Percentiles rank a stretch among this genome's conserved stretches.
Conservation (phyloP, 108 stramenopile genomes). For the Skeletonema costatum region DNA sequence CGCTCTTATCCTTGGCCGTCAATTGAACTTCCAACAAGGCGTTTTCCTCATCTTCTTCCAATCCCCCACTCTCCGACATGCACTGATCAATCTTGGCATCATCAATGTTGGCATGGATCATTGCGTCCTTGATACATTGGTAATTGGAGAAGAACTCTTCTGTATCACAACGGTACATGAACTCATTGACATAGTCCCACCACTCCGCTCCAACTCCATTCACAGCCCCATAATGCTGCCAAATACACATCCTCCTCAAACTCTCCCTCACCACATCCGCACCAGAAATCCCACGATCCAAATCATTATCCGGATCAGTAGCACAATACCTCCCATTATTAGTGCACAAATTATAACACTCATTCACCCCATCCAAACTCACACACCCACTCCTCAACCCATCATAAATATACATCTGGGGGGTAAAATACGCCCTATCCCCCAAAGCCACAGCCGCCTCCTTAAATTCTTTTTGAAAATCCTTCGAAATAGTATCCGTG, state of each 20-base stretch:
- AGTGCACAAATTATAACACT: slow-evolving; percentile 87
- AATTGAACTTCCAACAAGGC: slow-evolving; percentile 77
- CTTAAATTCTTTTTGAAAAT: slow-evolving; percentile 82
- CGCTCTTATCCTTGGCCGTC: slow-evolving; percentile 45
- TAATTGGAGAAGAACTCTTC: slow-evolving; percentile 65
- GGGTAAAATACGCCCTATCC: slow-evolving; percentile 82
- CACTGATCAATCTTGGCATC: slow-evolving; percentile 69
- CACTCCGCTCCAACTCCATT: slow-evolving; percentile 76
- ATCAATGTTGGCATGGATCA: slow-evolving; percentile 71
- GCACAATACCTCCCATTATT: slow-evolving; percentile 93
- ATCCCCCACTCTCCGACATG: slow-evolving; percentile 86
- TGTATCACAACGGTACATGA: slow-evolving; percentile 60
- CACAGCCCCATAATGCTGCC: slow-evolving; percentile 63
- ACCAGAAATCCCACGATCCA: slow-evolving; percentile 72
- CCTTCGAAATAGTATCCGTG: slow-evolving; percentile 55
- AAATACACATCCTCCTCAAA: slow-evolving; percentile 86
- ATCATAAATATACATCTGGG: slow-evolving; percentile 90
- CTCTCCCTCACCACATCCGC: slow-evolving; percentile 87
- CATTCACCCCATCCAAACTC: slow-evolving; percentile 47
- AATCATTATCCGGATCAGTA: slow-evolving; percentile 84
- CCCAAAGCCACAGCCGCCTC: slow-evolving; percentile 71
- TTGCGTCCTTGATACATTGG: slow-evolving; percentile 84
- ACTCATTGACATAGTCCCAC: slow-evolving; percentile 92
- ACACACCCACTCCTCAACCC: slow-evolving; percentile 70
- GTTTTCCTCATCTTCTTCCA: slow-evolving; percentile 59